Base-by-base conservation (phyloP, 257 asterid species). In the Cinchona pubescens region DNA sequence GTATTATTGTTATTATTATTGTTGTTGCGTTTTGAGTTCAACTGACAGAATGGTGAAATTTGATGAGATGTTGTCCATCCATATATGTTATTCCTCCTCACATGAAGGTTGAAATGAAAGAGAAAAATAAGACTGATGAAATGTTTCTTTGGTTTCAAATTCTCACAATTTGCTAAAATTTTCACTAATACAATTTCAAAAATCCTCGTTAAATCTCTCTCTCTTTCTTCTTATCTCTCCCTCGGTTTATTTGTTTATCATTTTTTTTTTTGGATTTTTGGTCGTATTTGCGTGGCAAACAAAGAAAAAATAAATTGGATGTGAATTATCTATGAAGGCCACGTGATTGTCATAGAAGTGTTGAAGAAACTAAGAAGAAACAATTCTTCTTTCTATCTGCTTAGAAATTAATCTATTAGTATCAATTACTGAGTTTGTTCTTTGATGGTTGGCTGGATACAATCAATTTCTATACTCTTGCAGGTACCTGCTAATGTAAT, bases 241-340 rank as follows among this genome's bases (percentile, higher is more conserved):
- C 6, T 19, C 48, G 15, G 30, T 65, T 21, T 19, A 1, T 10
- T 40, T 40, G 2, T 62, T 3, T 77, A 79, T 84, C 79, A 81
- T 83, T 88, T 84, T 78, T 83, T 71, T 84, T 72, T 75, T 85
- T 88, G 94, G 90, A 89, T 58, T 37, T 73, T 81, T 83, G 86
- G 83, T 88, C 76, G 89, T 58, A 69, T 37, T 46, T 37, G 55
- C 32, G 59, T 67, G 76, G 67, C 38, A 7, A 67, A 23, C n/a
- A 2, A 59, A 75, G 75, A 79, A 79, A 35, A 73, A 32, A 82
- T 84, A 65, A 89, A 49, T 79, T 85, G 83, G 93, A 91, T 91
- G 93, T 91, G 97, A 88, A 83, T 71, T 78, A 46, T 53, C 72
- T 79, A 71, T 76, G n/a, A n/a, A n/a, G n/a, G n/a, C n/a, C n/a